Conservation (phyloP, 768 basidiomycete species). For the Kwoniella europaea region DNA sequence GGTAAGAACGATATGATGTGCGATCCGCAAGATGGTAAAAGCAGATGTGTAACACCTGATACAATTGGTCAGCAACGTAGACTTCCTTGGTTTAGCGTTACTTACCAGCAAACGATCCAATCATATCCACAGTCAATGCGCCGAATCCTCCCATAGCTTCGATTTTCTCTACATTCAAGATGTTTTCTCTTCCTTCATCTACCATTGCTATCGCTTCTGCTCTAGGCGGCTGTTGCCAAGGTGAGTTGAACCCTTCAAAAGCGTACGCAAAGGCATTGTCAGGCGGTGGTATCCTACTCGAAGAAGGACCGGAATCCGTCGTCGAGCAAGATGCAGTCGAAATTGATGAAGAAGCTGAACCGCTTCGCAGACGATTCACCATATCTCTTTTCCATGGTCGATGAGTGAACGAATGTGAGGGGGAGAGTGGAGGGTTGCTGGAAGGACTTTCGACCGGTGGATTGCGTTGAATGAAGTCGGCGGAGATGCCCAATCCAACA, state of each 20-base stretch:
- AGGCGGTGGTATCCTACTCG: constrained; percentile 20
- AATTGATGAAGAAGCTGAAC: constrained; percentile 43
- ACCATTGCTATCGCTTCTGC: constrained; percentile 47
- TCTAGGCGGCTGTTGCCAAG: constrained; percentile 26
- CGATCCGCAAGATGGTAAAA: constrained; percentile 83
- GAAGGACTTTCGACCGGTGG: constrained; percentile 21
- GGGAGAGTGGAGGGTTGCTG: constrained; percentile 29
- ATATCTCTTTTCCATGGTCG: constrained; percentile 47
- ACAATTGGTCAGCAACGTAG: constrained; percentile 3
- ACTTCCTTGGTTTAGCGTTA: constrained; percentile 11
- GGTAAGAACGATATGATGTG: constrained; percentile 74
- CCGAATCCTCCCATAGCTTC: constrained; percentile 49
- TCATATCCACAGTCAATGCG: constrained; percentile 39
- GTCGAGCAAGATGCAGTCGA: constrained; percentile 39
- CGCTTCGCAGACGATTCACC: constrained; percentile 41
- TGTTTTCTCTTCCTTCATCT: constrained; percentile 49
- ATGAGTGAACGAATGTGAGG: constrained; percentile 32
- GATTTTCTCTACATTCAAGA: constrained; percentile 42
- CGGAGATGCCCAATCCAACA: constrained; percentile 43
- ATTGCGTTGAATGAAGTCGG: constrained; percentile 24
- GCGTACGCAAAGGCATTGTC: constrained; percentile 29
- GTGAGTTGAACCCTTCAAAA: constrained; percentile 22
- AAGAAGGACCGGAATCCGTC: constrained; percentile 31
- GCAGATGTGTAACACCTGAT: constrained; percentile 88
- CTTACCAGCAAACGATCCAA: constrained; percentile 64